Evolutionary conservation across 1,139 yeast genomes (phyloP), one percentile per base, ranked within the genome.

Genomic region (Lodderomyces orthopsilosis): DNA sequence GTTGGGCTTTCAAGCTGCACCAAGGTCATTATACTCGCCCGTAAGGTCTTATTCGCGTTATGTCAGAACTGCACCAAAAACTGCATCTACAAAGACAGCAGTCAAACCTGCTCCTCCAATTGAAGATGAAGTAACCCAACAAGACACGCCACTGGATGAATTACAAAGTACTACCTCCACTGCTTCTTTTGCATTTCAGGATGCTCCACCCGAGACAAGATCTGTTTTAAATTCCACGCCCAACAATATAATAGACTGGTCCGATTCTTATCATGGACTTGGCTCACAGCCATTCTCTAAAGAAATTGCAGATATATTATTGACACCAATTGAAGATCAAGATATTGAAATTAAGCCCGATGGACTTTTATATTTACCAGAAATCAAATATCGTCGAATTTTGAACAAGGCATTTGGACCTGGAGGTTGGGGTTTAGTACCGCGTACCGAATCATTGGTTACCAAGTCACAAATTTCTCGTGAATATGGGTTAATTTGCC

Each of bases 401-500:
- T 66, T 93, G 53, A 91, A 91, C 64, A 75, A 75, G 33, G 95
- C 98, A 0, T 91, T 93, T 70, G 98, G 98, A 2, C 97, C 98
- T 2, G 98, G 98, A 19, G 98, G 96, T 1, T 93, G 98, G 98
- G 98, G 98, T 0, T 70, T 93, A 46, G 96, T 95, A 0, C 98
- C 98, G 8, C 70, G 98, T 45, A 85, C 96, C 0, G 94, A 86
- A 52, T 85, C 96, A 0, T 68, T 79, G 42, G 81, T 93, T 23
- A 84, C 95, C 1, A 70, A 73, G 13, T 70, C 68, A 47, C 76
- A 76, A 49, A 67, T 79, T 30, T 87, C 96, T 7, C 75, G 98
- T 48, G 98, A 93, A 59, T 93, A 88, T 57, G 98, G 91, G 0
- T 69, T 93, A 42, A 74, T 93, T 8, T 86, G 96, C 53, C 83